Conservation (phyloP, 306 rosid species). For the Myrica gale region DNA sequence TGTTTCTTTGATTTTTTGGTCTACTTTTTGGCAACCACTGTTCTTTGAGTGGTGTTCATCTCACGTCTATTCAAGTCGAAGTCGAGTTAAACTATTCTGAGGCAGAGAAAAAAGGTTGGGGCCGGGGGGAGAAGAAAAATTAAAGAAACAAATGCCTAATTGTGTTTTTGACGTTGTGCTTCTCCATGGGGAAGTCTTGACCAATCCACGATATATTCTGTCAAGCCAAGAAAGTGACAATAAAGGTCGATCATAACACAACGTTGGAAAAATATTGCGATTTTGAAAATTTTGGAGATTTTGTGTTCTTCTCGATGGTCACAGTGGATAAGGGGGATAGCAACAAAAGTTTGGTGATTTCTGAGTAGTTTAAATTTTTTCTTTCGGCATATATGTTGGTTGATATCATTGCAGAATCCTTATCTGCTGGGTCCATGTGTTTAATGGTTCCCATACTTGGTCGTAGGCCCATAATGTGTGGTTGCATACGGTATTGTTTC, state of each 20-base stretch:
- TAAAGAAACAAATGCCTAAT: constrained; percentile 20
- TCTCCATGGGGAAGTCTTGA: constrained; percentile 23
- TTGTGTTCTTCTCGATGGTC: constrained; percentile 1
- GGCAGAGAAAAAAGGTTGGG: constrained; percentile 14
- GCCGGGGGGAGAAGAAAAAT: neutral
- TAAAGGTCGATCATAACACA: neutral
- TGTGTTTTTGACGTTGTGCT: constrained; percentile 29
- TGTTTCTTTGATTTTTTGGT: constrained; percentile 44
- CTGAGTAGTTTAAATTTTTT: neutral
- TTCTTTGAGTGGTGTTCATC: neutral
- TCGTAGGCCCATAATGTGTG: constrained; percentile 59
- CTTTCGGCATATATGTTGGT: constrained; percentile 33
- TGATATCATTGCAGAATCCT: constrained; percentile 43
- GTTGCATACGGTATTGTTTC: constrained; percentile 48
- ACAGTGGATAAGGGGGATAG: constrained; percentile 9
- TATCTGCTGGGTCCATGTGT: constrained; percentile 49
- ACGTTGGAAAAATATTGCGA: constrained; percentile 7
- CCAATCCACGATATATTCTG: constrained; percentile 18
- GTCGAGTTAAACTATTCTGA: constrained; percentile 35
- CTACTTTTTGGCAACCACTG: constrained; percentile 21
- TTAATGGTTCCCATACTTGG: constrained; percentile 48
- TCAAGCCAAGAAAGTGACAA: constrained; percentile 6
- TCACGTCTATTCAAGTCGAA: constrained; percentile 35
- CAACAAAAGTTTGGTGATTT: constrained; percentile 8
- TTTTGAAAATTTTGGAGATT: neutral